Evolutionary conservation across 768 basidiomycete genomes (phyloP), one percentile per base, ranked within the genome.

Genomic region (Udeniomyces megalosporus): DNA sequence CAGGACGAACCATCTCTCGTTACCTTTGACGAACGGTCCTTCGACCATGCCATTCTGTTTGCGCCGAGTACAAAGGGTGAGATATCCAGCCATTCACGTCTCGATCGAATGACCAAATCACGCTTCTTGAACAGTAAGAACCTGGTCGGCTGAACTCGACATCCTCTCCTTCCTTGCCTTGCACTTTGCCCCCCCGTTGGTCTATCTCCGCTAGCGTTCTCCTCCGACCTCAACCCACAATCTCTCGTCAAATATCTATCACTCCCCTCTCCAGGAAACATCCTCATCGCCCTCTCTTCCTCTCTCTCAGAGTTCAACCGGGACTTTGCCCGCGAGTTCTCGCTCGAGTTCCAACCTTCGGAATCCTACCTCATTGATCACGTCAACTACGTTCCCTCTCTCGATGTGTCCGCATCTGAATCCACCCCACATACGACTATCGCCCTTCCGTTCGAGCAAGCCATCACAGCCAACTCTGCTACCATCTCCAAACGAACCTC

Each of bases 281-380:
- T 97, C 60, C 80, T 99, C 67, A 75, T 95, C 67, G 81, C 84
- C 2, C 80, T 93, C 63, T 85, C 87, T 1, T 76, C 84, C 14
- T 45, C 61, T 26, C 58, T 75, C 45, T 68, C 73, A 8, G 75
- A 68, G 84, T 80, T 75, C 80, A 85, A 74, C 83, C 83, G 2
- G 77, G 86, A 46, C 76, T 92, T 93, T 59, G 88, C 90, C 0
- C 73, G 88, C 53, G 95, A 99, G 76, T 97, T 97, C 77, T 86
- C 86, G 42, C 78, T 97, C 60, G 81, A 89, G 57, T 84, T 88
- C 28, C 86, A 87, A 20, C 88, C 89, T 5, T 85, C 89, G 1
- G 84, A 84, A 1, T 84, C 84, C 0, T 84, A 84, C 2, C 80
- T 95, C 53, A 71, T 93, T 65, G 92, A 91, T 3, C 87, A 93